Percentiles rank a stretch among this genome's conserved stretches.
Conservation (phyloP, 768 basidiomycete species). For the Russula ochroleuca region DNA sequence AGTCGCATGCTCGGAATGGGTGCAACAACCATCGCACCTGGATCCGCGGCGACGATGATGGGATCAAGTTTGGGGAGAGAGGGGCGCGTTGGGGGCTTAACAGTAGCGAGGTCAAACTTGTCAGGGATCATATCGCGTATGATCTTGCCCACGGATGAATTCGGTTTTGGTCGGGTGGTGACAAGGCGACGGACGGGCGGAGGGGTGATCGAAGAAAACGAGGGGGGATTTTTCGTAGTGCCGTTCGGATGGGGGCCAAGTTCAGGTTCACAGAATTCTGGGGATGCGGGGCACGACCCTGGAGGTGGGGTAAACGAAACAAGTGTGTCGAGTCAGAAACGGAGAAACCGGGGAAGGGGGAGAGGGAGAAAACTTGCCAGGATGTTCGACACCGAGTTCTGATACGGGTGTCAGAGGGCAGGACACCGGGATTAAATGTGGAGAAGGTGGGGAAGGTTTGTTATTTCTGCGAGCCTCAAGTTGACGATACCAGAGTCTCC, state of each 20-base stretch:
- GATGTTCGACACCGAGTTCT: constrained; percentile 9
- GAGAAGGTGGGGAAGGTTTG: constrained; percentile 30
- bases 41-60: constrained; percentile 22
- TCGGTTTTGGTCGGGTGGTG: constrained; percentile 27
- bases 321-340: background rate
- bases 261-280: background rate
- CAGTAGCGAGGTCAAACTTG: constrained; percentile 33
- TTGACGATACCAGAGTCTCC: constrained; percentile 78
- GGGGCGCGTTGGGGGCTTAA: constrained; percentile 25
- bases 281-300: constrained; percentile 3
- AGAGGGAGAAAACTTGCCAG: background rate
- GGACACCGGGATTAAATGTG: constrained; percentile 6
- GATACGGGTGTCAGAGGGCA: constrained; percentile 26
- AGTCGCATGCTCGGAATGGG: constrained; percentile 30
- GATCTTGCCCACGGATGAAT: constrained; percentile 41
- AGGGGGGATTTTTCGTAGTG: constrained; percentile 4
- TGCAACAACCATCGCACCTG: constrained; percentile 28
- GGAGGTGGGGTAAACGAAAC: background rate
- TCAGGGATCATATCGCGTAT: constrained; percentile 59
- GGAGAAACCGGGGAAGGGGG: too few species aligned
- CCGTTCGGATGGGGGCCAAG: background rate
- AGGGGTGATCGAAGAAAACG: constrained; percentile 8
- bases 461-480: constrained; percentile 40
- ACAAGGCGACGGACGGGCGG: background rate
- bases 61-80: constrained; percentile 24